Base-by-base conservation (phyloP, 176 grass and related monocot species). In the Hsuehochloa calcarea region DNA sequence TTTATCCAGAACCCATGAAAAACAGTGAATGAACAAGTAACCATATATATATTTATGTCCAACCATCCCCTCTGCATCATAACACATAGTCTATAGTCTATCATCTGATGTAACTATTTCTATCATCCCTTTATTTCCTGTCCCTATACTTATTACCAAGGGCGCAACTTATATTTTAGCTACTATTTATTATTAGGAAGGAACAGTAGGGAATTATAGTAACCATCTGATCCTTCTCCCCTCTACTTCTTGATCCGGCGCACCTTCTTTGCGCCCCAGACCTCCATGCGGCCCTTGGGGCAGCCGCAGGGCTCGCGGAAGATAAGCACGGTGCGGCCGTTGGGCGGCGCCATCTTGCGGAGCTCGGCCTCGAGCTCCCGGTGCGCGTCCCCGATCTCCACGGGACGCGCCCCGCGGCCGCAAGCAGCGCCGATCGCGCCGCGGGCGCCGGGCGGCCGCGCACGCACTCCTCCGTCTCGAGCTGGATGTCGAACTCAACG, bases 381-480 rank as follows among this genome's bases (percentile, higher is more conserved):
- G 75, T 98, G 90, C 68, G 88, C 91, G 39, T 90, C 90, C 14
- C 89, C 88, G 31, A 98, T 83, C 51, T 98, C 91, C 8, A 98
- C 83, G 27, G 83, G 85, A 0, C 80, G 80, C 14, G 91, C 87
- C 39, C 96, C 0, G 91, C 90, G 1, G 90, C 80, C 10, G 94
- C 91, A 56, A 88, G 90, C 8, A 94, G 89, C 68, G 94, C 80
- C 55, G 89, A 90, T 39, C 86, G 88, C 66, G 85, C 69, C 8
- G 89, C 89, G 45, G 84, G 22, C 0, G 39, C 75, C 3, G 93
- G 85, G 0, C 89, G 73, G 7, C 86, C 90, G 34, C 94, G 92
- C n/a, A 95, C 91, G 68, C 96, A 95, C 89, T 98, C 96, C 93
- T 98, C 93, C 15, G 96, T 93, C 85, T 98, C 96, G 44, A 98